phyloP scores from a whole-genome alignment of 202 grass and related monocot genomes.

The Panicum hallii region DNA sequence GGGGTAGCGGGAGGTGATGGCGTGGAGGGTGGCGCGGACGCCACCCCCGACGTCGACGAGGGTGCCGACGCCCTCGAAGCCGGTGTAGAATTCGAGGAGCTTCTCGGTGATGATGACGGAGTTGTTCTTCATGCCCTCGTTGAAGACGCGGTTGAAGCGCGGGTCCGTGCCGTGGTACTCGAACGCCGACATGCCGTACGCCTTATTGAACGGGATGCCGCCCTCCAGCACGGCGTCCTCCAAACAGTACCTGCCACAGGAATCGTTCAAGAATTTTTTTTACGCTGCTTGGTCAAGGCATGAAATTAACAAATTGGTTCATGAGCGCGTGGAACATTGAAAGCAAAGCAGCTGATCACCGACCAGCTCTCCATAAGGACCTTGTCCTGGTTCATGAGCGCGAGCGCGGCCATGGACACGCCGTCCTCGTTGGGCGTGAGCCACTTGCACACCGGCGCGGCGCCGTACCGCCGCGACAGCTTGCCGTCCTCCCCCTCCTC shows the following conservation, averaged over 20 bases:
- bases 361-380: no score
- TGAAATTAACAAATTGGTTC: no score
- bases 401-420: no score
- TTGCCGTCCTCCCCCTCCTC: constrained; percentile 12
- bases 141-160: constrained; percentile 90
- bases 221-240: constrained; percentile 76
- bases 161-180: constrained; percentile 85
- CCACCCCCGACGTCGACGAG: constrained; percentile 83
- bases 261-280: no score
- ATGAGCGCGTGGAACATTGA: no score
- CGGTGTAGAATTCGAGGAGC: constrained; percentile 73
- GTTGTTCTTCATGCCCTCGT: constrained; percentile 93
- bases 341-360: no score
- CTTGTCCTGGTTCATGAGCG: no score
- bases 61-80: constrained; percentile 53
- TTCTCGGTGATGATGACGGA: constrained; percentile 79
- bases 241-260: constrained; percentile 63
- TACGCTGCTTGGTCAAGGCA: no score
- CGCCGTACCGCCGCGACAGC: no score
- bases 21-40: constrained; percentile 66
- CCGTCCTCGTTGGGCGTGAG: no score
- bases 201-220: constrained; percentile 92
- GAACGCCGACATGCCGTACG: constrained; percentile 85
- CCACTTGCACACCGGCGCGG: no score
- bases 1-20: constrained; percentile 57